Conservation (phyloP, 1,284 basidiomycete species). For the Ustilago hordei region DNA sequence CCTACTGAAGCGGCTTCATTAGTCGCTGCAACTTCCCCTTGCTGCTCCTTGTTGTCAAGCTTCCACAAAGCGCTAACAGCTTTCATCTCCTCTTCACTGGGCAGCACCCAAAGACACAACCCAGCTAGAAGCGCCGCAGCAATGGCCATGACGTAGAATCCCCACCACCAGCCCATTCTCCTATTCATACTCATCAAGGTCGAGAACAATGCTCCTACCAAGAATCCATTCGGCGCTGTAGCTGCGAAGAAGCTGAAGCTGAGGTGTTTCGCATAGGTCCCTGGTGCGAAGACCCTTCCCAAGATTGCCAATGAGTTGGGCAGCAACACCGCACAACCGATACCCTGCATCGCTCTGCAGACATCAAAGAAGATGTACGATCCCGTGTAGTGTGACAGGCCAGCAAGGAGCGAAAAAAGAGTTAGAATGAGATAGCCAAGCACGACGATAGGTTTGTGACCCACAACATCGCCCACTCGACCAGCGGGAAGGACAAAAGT, state of each 20-base stretch:
- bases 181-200: conserved; percentile 33
- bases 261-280: conserved; percentile 44
- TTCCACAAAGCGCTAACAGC: conserved; percentile 35
- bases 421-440: conserved; percentile 46
- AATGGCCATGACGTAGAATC: conserved; percentile 56
- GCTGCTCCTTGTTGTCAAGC: conserved; percentile 9
- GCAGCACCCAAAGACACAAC: conserved; percentile 33
- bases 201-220: conserved; percentile 51
- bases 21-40: not conserved
- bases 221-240: conserved; percentile 57
- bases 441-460: conserved; percentile 49
- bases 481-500: conserved; percentile 61
- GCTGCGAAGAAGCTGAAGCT: conserved; percentile 54
- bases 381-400: conserved; percentile 43
- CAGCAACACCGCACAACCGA: conserved; percentile 51
- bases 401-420: conserved; percentile 47
- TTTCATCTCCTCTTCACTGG: conserved; percentile 41
- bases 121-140: conserved; percentile 26
- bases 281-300: conserved; percentile 45
- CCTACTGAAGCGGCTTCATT: not conserved
- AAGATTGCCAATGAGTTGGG: conserved; percentile 59
- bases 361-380: conserved; percentile 59
- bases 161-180: conserved; percentile 48
- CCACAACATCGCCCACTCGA: conserved; percentile 53
- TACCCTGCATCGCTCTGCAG: conserved; percentile 56